Evolutionary conservation across 108 stramenopile genomes (phyloP).

Genomic region (Nitzschia sp.): DNA sequence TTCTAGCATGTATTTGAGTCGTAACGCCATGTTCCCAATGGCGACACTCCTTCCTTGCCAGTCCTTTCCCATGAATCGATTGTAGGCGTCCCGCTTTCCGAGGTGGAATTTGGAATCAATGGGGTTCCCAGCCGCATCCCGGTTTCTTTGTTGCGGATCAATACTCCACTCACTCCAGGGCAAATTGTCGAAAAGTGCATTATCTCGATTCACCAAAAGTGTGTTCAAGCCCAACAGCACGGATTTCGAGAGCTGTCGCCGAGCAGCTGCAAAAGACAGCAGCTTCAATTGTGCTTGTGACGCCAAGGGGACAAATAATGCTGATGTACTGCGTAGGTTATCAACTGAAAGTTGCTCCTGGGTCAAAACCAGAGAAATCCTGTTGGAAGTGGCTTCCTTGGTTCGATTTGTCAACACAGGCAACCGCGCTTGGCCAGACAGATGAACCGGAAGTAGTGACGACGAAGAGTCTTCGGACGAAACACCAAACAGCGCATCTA

Average conservation of each 20-base stretch:
- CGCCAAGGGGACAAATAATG: conserved; percentile 21
- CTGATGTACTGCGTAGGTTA: background rate
- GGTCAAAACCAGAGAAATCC: background rate
- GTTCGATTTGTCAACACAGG: background rate
- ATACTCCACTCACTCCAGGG: conserved; percentile 78
- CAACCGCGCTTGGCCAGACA: background rate
- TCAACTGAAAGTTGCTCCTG: background rate
- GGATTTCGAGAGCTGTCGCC: conserved; percentile 53
- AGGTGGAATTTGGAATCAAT: conserved; percentile 57
- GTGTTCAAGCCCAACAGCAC: conserved; percentile 56
- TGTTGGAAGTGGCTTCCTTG: background rate
- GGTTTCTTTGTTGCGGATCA: conserved; percentile 61
- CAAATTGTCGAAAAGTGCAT: conserved; percentile 72
- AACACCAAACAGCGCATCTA: background rate
- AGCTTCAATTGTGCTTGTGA: conserved; percentile 38
- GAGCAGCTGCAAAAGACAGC: conserved; percentile 45
- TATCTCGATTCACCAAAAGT: conserved; percentile 72
- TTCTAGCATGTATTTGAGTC: conserved; percentile 46
- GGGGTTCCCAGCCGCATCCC: conserved; percentile 75
- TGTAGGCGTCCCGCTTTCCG: conserved; percentile 89
- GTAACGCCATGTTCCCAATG: conserved; percentile 50
- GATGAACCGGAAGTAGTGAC: background rate
- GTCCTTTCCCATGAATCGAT: conserved; percentile 78
- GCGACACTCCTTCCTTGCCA: conserved; percentile 50
- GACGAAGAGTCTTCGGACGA: background rate